phyloP scores from a whole-genome alignment of 441 rosid genomes.

The Erodium texanum region DNA sequence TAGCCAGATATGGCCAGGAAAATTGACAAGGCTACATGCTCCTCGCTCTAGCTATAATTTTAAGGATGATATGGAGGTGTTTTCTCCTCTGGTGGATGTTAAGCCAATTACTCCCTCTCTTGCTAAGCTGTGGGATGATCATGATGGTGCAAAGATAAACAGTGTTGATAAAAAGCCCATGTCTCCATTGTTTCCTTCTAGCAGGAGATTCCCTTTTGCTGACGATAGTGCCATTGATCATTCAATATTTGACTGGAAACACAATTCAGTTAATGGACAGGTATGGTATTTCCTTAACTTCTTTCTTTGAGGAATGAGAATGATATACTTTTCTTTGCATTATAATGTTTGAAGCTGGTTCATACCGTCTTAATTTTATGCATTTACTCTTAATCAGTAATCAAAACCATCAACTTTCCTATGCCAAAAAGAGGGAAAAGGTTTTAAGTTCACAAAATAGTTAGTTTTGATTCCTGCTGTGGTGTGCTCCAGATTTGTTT shows the following conservation, averaged over 20 bases:
- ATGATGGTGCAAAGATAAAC: conserved; percentile 48
- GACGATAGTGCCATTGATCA: conserved; percentile 59
- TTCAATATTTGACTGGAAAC: conserved; percentile 70
- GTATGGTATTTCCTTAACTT: conserved; percentile 20
- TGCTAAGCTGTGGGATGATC: conserved; percentile 63
- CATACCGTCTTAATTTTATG: not conserved
- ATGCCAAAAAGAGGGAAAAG: no score
- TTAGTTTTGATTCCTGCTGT: no score
- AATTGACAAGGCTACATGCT: conserved; percentile 61
- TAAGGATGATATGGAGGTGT: conserved; percentile 89
- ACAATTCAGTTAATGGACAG: conserved; percentile 61
- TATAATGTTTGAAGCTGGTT: not conserved
- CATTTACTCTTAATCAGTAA: not conserved
- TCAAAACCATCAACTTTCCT: not conserved
- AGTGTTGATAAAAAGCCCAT: conserved; percentile 53
- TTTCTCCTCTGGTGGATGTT: conserved; percentile 83
- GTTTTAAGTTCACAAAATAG: no score
- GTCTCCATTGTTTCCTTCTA: conserved; percentile 50
- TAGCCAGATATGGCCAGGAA: conserved; percentile 50
- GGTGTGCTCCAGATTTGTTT: no score
- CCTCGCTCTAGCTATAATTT: conserved; percentile 57
- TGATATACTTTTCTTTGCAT: not conserved
- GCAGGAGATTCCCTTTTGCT: conserved; percentile 55
- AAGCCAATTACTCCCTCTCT: conserved; percentile 73
- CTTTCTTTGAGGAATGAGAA: not conserved